Percentiles rank a stretch among this genome's conserved stretches.
phyloP scores from a whole-genome alignment of 176 grass and related monocot genomes.

The Avena eriantha region DNA sequence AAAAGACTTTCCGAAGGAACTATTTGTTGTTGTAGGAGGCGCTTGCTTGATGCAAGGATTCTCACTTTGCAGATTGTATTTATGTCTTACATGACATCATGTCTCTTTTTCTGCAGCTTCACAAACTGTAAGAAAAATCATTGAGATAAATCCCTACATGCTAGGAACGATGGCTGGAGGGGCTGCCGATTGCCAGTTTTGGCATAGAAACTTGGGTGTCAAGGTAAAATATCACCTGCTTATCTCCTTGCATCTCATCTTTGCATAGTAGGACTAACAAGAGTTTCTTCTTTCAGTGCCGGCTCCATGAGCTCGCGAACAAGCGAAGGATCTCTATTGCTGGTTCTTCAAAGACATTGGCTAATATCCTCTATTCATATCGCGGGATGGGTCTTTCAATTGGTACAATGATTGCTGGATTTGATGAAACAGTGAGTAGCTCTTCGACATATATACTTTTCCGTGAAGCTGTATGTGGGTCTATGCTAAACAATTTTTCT shows the following conservation, averaged over 20 bases:
- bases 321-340: constrained; percentile 90
- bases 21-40: not conserved
- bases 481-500: constrained; percentile 7
- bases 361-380: constrained; percentile 91
- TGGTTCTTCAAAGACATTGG: constrained; percentile 84
- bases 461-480: not conserved
- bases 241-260: constrained; percentile 7
- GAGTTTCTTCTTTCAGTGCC: constrained; percentile 57
- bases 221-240: constrained; percentile 60
- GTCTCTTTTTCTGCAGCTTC: constrained; percentile 60
- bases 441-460: not conserved
- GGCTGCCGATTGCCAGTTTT: constrained; percentile 97
- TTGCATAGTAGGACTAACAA: not conserved
- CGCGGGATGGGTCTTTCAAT: constrained; percentile 91
- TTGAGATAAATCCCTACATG: constrained; percentile 99
- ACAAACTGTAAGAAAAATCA: constrained; percentile 96
- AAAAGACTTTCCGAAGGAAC: not conserved
- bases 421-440: constrained; percentile 81
- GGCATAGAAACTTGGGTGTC: constrained; percentile 90
- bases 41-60: not conserved
- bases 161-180: constrained; percentile 96
- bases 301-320: constrained; percentile 91
- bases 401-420: constrained; percentile 98
- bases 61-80: not conserved
- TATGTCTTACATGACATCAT: not conserved